phyloP scores from a whole-genome alignment of 352 stramenopile genomes.

The Phytopythium chamaehyphon region DNA sequence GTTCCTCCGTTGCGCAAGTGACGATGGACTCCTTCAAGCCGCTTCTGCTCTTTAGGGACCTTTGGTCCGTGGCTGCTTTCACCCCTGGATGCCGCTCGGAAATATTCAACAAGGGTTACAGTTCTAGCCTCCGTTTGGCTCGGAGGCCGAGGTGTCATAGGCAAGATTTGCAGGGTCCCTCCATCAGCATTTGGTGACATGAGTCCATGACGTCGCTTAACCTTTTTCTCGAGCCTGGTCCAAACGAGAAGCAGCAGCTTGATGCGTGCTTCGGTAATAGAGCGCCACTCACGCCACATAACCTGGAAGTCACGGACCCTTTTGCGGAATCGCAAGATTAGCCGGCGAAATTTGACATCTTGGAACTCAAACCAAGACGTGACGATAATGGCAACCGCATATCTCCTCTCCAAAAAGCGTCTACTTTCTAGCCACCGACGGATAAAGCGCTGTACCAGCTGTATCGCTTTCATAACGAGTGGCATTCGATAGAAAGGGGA shows the following conservation, averaged over 20 bases:
- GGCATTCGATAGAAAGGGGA: slow-evolving; percentile 51
- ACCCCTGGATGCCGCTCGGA: slow-evolving; percentile 8
- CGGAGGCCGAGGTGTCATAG: background rate
- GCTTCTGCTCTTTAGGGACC: slow-evolving; percentile 20
- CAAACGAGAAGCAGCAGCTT: slow-evolving; percentile 69
- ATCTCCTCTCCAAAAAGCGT: slow-evolving; percentile 11
- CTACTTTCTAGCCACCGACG: slow-evolving; percentile 35
- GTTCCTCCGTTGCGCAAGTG: slow-evolving; percentile 60
- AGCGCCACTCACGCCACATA: slow-evolving; percentile 65
- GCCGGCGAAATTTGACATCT: slow-evolving; percentile 76
- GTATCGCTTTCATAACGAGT: slow-evolving; percentile 35
- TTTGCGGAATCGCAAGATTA: slow-evolving; percentile 76
- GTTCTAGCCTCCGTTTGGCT: background rate
- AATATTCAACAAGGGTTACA: slow-evolving; percentile 17
- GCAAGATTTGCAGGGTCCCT: background rate
- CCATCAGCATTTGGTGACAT: background rate
- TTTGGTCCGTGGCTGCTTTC: background rate
- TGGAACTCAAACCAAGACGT: slow-evolving; percentile 79
- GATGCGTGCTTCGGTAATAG: slow-evolving; percentile 69
- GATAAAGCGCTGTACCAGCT: slow-evolving; percentile 34
- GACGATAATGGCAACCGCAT: slow-evolving; percentile 47
- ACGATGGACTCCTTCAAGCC: slow-evolving; percentile 42
- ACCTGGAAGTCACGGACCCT: slow-evolving; percentile 69
- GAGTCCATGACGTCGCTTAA: slow-evolving; percentile 38
- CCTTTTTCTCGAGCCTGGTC: slow-evolving; percentile 58